Percentiles rank a stretch among this genome's conserved stretches.
These are phyloP conservation scores for Psidium guajava DNA, from an alignment of 345 rosid genomes.

Conservation along the genomic window DNA sequence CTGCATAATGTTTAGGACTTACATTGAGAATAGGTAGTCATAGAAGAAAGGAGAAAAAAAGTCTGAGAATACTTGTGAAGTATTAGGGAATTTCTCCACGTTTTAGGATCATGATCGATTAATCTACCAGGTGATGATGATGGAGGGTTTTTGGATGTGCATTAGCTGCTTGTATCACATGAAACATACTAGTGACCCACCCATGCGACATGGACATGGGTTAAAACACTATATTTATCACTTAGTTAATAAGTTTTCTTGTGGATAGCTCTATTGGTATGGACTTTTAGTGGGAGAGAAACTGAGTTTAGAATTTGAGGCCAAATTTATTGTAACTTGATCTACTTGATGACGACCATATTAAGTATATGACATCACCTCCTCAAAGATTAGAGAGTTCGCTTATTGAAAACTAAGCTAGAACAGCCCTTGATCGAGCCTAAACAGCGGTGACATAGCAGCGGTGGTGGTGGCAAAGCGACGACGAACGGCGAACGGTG, in stretches of 20 bases:
- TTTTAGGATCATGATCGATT: not conserved
- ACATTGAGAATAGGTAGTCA: not conserved
- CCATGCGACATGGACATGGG: not conserved
- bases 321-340: not conserved
- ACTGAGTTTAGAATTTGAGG: not conserved
- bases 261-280: not conserved
- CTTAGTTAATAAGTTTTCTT: not conserved
- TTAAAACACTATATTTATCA: not conserved
- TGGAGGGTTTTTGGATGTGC: not conserved
- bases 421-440: no score
- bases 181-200: not conserved
- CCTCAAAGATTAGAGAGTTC: no score
- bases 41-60: not conserved
- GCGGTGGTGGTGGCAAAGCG: no score
- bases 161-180: not conserved
- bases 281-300: not conserved
- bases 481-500: no score
- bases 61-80: not conserved
- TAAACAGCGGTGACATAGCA: no score
- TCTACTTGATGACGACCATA: not conserved
- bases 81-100: not conserved
- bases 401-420: no score
- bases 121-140: not conserved
- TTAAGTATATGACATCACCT: not conserved
- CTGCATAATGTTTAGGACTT: not conserved